phyloP scores from a whole-genome alignment of 306 rosid genomes.

The Coriaria nepalensis region DNA sequence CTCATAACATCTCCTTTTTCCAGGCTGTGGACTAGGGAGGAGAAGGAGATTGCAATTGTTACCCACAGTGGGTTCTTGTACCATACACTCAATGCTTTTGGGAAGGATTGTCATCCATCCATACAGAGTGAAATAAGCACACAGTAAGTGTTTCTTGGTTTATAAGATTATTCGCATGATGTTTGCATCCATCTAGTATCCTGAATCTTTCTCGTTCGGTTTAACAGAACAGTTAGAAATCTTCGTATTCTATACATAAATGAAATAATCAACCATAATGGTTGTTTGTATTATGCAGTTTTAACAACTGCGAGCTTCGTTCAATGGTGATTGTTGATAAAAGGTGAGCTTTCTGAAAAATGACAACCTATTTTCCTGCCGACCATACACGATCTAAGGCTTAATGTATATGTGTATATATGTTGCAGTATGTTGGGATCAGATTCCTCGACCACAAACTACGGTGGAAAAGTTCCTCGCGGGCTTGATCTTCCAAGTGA shows the following conservation, averaged over 20 bases:
- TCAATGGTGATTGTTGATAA: slow-evolving; percentile 63
- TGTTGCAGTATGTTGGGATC: slow-evolving; percentile 54
- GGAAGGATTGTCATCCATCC: slow-evolving; percentile 70
- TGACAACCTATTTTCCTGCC: not conserved
- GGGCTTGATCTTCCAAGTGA: slow-evolving; percentile 79
- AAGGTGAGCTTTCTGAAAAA: slow-evolving; percentile 31
- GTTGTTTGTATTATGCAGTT: slow-evolving; percentile 31
- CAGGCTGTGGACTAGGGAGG: slow-evolving; percentile 95
- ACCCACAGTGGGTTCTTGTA: slow-evolving; percentile 64
- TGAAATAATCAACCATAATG: no score
- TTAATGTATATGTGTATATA: not conserved
- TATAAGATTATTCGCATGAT: slow-evolving; percentile 1
- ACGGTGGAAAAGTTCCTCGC: slow-evolving; percentile 52
- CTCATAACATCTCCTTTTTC: not conserved
- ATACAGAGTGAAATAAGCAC: slow-evolving; percentile 58
- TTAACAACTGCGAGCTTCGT: slow-evolving; percentile 82
- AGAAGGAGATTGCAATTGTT: slow-evolving; percentile 79
- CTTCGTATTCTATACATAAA: no score
- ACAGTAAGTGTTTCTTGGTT: slow-evolving; percentile 32
- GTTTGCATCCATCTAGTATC: not conserved
- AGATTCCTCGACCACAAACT: slow-evolving; percentile 47
- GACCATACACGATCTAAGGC: not conserved
- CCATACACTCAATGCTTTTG: slow-evolving; percentile 57
- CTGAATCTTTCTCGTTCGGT: no score
- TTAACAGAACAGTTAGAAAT: no score